A percentile compares a stretch with the other conserved stretches of the same genome.
Conservation (phyloP, 495 filamentous ascomycete species). For the Bryoglossum gracile region DNA sequence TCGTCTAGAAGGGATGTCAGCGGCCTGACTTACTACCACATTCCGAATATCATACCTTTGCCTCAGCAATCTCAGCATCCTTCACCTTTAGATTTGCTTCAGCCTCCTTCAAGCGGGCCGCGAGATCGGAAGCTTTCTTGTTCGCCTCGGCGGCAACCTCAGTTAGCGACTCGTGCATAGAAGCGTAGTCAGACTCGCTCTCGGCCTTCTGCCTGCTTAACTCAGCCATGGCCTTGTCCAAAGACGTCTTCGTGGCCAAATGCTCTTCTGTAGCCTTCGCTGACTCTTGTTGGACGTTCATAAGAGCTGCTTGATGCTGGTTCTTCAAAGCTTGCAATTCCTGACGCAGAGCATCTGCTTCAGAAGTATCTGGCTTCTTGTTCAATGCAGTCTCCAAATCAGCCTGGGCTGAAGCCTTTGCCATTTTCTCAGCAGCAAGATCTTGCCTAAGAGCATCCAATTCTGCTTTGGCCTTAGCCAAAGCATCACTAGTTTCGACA, state of each 20-base stretch:
- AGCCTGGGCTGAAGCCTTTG: slow-evolving; percentile 45
- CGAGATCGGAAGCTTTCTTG: slow-evolving; percentile 23
- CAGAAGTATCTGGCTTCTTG: slow-evolving; percentile 45
- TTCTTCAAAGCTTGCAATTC: slow-evolving; percentile 30
- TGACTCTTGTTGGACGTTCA: slow-evolving; percentile 21
- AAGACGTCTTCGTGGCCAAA: slow-evolving; percentile 29
- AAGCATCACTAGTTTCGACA: slow-evolving; percentile 27
- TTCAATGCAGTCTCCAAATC: slow-evolving; percentile 45
- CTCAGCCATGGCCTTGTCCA: slow-evolving; percentile 30
- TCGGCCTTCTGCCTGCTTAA: slow-evolving; percentile 31
- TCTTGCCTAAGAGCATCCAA: slow-evolving; percentile 37
- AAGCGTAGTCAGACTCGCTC: slow-evolving; percentile 45
- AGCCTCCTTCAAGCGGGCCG: slow-evolving; percentile 19
- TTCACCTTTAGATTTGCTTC: slow-evolving; percentile 32
- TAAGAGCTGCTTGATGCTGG: slow-evolving; percentile 18
- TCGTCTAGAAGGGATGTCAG: slow-evolving; percentile 15
- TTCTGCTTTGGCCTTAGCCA: slow-evolving; percentile 35
- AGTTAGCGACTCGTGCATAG: slow-evolving; percentile 45
- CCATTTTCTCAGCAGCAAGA: slow-evolving; percentile 48
- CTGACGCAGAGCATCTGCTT: slow-evolving; percentile 35
- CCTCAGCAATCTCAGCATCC: slow-evolving; percentile 48
- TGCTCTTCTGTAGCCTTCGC: slow-evolving; percentile 23
- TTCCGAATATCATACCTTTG: slow-evolving; percentile 32
- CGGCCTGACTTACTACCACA: no score
- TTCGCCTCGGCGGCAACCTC: slow-evolving; percentile 40